These are phyloP conservation scores for Sclerotiophoma versabilis DNA, from an alignment of 2,329 filamentous ascomycete species.

Conservation along the genomic window DNA sequence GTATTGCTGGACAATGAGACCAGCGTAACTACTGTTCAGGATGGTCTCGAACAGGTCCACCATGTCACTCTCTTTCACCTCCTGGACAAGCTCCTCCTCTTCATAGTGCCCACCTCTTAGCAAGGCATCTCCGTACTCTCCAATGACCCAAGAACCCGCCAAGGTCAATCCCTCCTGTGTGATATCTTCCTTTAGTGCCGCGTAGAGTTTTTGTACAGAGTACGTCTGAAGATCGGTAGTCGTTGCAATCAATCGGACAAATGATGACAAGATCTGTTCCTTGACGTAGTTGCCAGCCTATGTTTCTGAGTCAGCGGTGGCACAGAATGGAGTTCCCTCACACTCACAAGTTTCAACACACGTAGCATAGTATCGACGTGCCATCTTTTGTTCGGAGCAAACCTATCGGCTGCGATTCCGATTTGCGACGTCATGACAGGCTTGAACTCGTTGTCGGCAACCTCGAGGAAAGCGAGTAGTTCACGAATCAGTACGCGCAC, in stretches of 20 bases:
- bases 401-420: conserved; percentile 94
- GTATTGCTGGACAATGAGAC: conserved; percentile 90
- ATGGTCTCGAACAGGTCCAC: conserved; percentile 93
- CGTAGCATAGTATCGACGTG: conserved; percentile 97
- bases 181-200: conserved; percentile 91
- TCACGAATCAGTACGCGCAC: conserved; percentile 93
- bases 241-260: conserved; percentile 92
- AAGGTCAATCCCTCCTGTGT: conserved; percentile 95
- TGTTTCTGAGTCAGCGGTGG: background rate
- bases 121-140: conserved; percentile 93
- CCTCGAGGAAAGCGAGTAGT: conserved; percentile 91
- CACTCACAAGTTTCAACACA: conserved; percentile 75
- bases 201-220: conserved; percentile 92
- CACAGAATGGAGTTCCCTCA: background rate
- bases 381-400: conserved; percentile 96
- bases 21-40: conserved; percentile 92
- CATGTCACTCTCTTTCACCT: conserved; percentile 86
- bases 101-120: conserved; percentile 89
- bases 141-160: conserved; percentile 95
- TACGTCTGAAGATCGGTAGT: conserved; percentile 95
- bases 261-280: conserved; percentile 96
- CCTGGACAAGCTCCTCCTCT: conserved; percentile 84
- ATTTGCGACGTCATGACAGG: conserved; percentile 98
- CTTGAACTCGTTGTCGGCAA: conserved; percentile 98
- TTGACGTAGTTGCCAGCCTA: conserved; percentile 93